Evolutionary conservation across 345 rosid species (phyloP).

Genomic region (Streptanthus diversifolius): DNA sequence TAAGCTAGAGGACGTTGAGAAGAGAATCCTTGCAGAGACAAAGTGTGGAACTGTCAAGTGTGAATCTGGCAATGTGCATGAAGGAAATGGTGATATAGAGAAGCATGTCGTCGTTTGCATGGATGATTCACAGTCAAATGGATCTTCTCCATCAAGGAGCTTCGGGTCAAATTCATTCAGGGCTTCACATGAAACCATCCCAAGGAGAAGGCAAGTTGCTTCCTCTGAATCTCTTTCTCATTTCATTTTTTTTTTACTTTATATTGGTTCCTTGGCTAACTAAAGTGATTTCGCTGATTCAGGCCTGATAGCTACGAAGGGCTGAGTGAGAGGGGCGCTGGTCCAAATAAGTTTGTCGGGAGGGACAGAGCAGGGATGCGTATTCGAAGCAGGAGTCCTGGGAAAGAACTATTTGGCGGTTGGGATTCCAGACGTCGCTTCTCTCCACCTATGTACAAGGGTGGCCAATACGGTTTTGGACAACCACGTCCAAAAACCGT

Average conservation of each 20-base stretch:
- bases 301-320: constrained; percentile 41
- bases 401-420: constrained; percentile 23
- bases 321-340: constrained; percentile 9
- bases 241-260: neutral
- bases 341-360: constrained; percentile 30
- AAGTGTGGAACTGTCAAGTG: neutral
- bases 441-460: constrained; percentile 29
- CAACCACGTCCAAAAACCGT: constrained; percentile 36
- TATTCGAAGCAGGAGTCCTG: constrained; percentile 41
- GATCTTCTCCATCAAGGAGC: constrained; percentile 21
- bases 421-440: constrained; percentile 41
- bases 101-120: constrained; percentile 27
- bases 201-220: constrained; percentile 44
- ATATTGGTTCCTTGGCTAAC: neutral
- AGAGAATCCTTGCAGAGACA: constrained; percentile 12
- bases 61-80: constrained; percentile 21
- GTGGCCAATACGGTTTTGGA: constrained; percentile 31
- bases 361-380: constrained; percentile 40
- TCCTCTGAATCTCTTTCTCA: neutral
- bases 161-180: constrained; percentile 10
- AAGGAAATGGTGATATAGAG: constrained; percentile 36
- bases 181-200: constrained; percentile 33
- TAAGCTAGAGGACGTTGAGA: constrained; percentile 36
- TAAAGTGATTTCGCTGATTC: constrained; percentile 9
- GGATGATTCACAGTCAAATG: constrained; percentile 27